These are phyloP conservation scores for Neofusicoccum kwambonambiense DNA, from an alignment of 2,329 filamentous ascomycete genomes.

Conservation along the genomic window DNA sequence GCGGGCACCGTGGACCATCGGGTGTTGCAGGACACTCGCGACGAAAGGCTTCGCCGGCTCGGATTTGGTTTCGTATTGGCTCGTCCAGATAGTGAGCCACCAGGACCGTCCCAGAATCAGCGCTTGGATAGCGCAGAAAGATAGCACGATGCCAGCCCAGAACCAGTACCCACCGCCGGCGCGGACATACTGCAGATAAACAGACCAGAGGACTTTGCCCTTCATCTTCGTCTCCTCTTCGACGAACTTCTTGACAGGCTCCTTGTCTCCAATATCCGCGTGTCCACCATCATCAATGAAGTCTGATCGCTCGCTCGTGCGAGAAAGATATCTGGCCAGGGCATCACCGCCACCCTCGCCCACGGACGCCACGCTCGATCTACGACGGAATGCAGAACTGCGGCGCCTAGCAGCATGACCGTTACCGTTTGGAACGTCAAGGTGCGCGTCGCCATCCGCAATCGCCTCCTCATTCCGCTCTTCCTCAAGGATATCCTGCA, in stretches of 20 bases:
- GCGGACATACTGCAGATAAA: conserved; percentile 68
- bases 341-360: background rate
- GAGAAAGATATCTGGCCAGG: background rate
- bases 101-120: conserved; percentile 58
- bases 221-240: conserved; percentile 72
- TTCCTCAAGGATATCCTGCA: conserved; percentile 45
- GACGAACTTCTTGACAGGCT: conserved; percentile 65
- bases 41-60: background rate
- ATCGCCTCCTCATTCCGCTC: conserved; percentile 43
- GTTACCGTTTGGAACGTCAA: conserved; percentile 31
- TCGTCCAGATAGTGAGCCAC: conserved; percentile 62
- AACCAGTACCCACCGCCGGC: conserved; percentile 63
- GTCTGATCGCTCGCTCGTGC: conserved; percentile 15
- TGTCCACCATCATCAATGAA: conserved; percentile 22
- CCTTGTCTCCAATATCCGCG: conserved; percentile 32
- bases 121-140: conserved; percentile 57
- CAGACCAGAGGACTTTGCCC: conserved; percentile 64
- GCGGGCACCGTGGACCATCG: conserved; percentile 1
- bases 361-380: background rate
- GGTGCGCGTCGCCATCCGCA: conserved; percentile 34
- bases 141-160: conserved; percentile 54
- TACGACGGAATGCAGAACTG: conserved; percentile 2
- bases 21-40: conserved; percentile 2
- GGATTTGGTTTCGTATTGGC: conserved; percentile 17
- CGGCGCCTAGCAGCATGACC: conserved; percentile 34